phyloP scores from a whole-genome alignment of 2,329 filamentous ascomycete genomes.

The Diaporthe eres region DNA sequence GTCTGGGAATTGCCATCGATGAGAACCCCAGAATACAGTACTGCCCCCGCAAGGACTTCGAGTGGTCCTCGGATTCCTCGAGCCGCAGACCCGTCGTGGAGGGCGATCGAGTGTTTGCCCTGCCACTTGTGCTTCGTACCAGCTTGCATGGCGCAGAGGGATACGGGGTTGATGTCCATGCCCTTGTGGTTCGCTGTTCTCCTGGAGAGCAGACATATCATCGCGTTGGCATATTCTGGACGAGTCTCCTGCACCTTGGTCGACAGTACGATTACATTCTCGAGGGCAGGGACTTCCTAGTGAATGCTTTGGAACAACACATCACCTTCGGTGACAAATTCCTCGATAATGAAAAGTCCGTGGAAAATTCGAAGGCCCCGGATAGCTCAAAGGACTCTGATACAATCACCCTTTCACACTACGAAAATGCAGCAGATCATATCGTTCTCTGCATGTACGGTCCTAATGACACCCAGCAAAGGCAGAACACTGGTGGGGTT shows the following conservation, averaged over 20 bases:
- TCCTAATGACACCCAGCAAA: neutral
- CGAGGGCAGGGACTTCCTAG: neutral
- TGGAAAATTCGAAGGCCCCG: neutral
- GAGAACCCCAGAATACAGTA: neutral
- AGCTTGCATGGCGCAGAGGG: neutral
- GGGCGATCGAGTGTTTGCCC: neutral
- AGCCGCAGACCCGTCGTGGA: neutral
- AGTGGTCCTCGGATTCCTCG: neutral
- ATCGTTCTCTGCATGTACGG: neutral
- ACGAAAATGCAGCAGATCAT: neutral
- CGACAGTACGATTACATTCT: neutral
- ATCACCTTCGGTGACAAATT: neutral
- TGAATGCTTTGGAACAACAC: neutral
- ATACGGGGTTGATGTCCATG: neutral
- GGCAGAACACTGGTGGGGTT: neutral
- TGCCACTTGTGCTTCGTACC: neutral
- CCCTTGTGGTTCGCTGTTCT: neutral
- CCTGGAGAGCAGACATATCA: neutral
- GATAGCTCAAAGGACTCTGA: neutral
- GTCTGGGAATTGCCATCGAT: neutral
- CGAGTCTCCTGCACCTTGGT: neutral
- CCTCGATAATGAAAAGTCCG: neutral
- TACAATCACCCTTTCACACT: neutral
- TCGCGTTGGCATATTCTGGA: constrained; percentile 1
- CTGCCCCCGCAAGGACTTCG: neutral